A percentile compares a stretch with the other conserved stretches of the same genome.
Conservation (phyloP, 2,329 filamentous ascomycete genomes). For the Elsinoe ampelina region DNA sequence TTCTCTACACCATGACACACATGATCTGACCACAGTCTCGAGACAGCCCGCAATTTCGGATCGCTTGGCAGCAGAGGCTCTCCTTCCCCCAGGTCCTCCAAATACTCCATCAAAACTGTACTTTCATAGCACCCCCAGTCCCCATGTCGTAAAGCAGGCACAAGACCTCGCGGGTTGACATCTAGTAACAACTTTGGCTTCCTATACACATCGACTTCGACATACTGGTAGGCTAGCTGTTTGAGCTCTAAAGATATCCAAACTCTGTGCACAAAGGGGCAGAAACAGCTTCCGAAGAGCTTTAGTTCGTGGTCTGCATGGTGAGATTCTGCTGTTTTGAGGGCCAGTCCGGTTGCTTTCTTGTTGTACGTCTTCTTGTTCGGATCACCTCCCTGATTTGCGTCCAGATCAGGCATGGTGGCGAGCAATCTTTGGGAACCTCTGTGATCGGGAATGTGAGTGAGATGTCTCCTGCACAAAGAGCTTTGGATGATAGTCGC, state of each 20-base stretch:
- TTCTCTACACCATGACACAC: constrained; percentile 36
- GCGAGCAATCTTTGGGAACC: not conserved
- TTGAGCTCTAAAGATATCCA: constrained; percentile 85
- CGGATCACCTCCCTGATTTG: constrained; percentile 40
- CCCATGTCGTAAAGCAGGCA: constrained; percentile 67
- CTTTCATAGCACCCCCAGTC: constrained; percentile 79
- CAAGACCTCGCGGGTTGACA: constrained; percentile 64
- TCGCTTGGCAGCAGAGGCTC: constrained; percentile 55
- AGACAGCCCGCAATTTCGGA: constrained; percentile 61
- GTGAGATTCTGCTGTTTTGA: constrained; percentile 60
- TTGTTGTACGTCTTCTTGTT: constrained; percentile 58
- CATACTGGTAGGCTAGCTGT: constrained; percentile 70
- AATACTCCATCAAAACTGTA: constrained; percentile 74
- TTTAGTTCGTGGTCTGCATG: constrained; percentile 62
- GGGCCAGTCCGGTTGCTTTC: constrained; percentile 62
- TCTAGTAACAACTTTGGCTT: constrained; percentile 62
- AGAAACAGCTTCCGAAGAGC: constrained; percentile 75
- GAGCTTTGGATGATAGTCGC: not conserved
- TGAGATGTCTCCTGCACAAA: not conserved
- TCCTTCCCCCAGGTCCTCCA: constrained; percentile 62
- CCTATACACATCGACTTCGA: constrained; percentile 73
- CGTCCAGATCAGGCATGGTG: constrained; percentile 28
- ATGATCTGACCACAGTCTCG: constrained; percentile 72
- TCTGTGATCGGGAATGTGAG: not conserved
- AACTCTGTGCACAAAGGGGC: constrained; percentile 77